A percentile compares a stretch with the other conserved stretches of the same genome.
phyloP scores from a whole-genome alignment of 805 yeast genomes.

The Tetrapisispora fleetii region DNA sequence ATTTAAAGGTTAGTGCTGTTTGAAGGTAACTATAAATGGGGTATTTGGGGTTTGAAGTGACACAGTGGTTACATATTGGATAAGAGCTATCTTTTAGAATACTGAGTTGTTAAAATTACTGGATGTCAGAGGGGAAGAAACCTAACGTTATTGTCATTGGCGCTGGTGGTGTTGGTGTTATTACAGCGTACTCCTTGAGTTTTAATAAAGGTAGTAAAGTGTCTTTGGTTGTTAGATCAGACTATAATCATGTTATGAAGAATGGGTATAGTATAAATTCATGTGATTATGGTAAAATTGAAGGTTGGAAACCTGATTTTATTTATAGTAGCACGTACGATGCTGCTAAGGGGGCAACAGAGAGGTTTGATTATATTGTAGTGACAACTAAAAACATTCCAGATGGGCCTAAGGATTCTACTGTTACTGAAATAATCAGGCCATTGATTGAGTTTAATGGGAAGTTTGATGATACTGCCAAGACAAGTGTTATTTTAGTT shows the following conservation, averaged over 20 bases:
- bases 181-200: slow-evolving; percentile 57
- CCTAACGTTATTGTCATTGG: slow-evolving; percentile 55
- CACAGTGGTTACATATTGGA: no score
- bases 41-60: no score
- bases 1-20: no score
- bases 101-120: background rate
- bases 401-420: slow-evolving; percentile 37
- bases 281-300: slow-evolving; percentile 47
- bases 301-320: slow-evolving; percentile 50
- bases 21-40: no score
- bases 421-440: slow-evolving; percentile 41
- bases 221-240: slow-evolving; percentile 57
- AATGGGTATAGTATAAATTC: slow-evolving; percentile 55
- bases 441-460: slow-evolving; percentile 38
- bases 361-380: slow-evolving; percentile 46
- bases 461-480: slow-evolving; percentile 7
- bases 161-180: slow-evolving; percentile 80
- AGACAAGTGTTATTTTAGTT: slow-evolving; percentile 43
- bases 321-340: slow-evolving; percentile 33
- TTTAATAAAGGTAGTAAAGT: slow-evolving; percentile 40
- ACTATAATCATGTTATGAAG: slow-evolving; percentile 41
- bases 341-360: slow-evolving; percentile 36
- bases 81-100: no score
- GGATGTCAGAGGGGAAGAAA: background rate
- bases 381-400: slow-evolving; percentile 63